Evolutionary conservation across 257 asterid species (phyloP), one percentile per base, ranked within the genome.

Genomic region (Solanum corneliomulleri): DNA sequence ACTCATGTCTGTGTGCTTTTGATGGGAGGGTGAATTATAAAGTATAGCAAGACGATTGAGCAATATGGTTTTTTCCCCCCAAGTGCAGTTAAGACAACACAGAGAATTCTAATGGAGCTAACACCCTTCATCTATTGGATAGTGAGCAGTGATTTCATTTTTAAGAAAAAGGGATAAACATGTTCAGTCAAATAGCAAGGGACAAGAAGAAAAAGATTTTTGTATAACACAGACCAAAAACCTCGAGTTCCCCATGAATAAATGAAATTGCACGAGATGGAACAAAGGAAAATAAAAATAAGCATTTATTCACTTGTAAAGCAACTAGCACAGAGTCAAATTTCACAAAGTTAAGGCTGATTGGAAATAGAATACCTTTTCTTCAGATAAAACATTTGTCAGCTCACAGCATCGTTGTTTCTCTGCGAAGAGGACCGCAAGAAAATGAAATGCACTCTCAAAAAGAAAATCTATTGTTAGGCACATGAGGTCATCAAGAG

Each of bases 381-480:
- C 92, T 5, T 81, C 90, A 29, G 91, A 64, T 66, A 87, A 11
- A 16, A 29, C 25, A 69, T 88, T 90, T 44, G 78, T 70, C 88
- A 91, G 76, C 85, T 91, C 84, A 87, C 66, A 87, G 80, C 91
- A 68, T 18, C 87, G 88, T 83, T 62, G 71, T 84, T 91, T 80
- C 78, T 91, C 93, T 91, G 93, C 77, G 89, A 39, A 37, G 87
- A 68, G 39, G 84, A n/a, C 37, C 33, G 39, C 71, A 58, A 60
- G 81, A 47, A 86, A 56, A 10, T 62, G 84, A 69, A 88, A 87
- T 71, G 31, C 87, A 87, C 45, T 69, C 56, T 42, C 25, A 44
- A 41, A 45, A 33, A 29, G 14, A 14, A 11, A 58, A 7, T 68
- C n/a, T 33, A 76, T n/a, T 12, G 9, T n/a, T 42, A 76, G 82